Evolutionary conservation across 805 yeast genomes (phyloP), one percentile per base, ranked within the genome.

Genomic region (Pichia californica): DNA sequence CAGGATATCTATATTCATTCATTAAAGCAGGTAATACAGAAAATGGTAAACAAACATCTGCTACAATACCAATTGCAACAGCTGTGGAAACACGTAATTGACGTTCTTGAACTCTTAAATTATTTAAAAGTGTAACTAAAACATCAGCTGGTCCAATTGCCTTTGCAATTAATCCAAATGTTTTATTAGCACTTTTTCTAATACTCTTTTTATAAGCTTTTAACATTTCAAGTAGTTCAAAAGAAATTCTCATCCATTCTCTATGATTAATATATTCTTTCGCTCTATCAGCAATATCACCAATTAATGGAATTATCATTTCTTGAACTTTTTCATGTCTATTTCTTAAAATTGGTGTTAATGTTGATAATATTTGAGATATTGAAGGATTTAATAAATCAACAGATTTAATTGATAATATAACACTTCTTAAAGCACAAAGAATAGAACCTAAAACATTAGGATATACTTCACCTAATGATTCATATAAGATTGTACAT

Each of bases 111-210:
- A 89, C 95, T 47, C 86, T 74, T 51, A 93, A 68, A 53, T 91
- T 91, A 53, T 85, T 87, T 44, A 93, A 64, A 30, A 93, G 67
- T 45, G 95, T 83, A 1, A 82, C 89, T 18, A 93, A 63, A 4
- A 93, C 95, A 60, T 93, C 98, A 48, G 87, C 93, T 0, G 99
- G 99, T 0, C 99, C 99, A 38, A 93, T 82, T 0, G 95, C 95
- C 49, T 76, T 77, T 0, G 99, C 89, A 48, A 93, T 88, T 40
- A 76, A 74, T 0, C 98, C 99, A 67, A 93, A 93, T 0, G 98
- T 86, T 16, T 77, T 77, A 57, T 89, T 93, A 0, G 99, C 95
- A 0, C 89, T 83, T 26, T 81, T 71, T 50, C 98, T 68, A 36
- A 89, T 86, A 13, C 81, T 70, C 54, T 83, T 87, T 44, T 77